These are phyloP conservation scores for Candida ponderosae DNA, from an alignment of 805 yeast genomes.

Conservation along the genomic window DNA sequence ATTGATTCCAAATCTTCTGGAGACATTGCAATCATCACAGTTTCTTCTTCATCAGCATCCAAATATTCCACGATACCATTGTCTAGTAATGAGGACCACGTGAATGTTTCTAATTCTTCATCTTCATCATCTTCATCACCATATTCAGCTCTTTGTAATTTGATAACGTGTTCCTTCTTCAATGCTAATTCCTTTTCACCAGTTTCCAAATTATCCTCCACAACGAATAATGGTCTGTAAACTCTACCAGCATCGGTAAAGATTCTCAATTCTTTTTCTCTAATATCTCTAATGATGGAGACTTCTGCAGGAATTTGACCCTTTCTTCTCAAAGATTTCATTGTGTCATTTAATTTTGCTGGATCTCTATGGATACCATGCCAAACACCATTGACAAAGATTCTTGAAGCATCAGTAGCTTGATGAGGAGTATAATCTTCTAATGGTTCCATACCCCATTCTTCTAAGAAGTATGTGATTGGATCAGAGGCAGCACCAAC, in stretches of 20 bases:
- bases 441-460: conserved; percentile 98
- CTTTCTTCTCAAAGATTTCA: conserved; percentile 85
- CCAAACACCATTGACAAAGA: conserved; percentile 98
- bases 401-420: conserved; percentile 85
- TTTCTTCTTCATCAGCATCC: conserved; percentile 99
- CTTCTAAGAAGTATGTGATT: conserved; percentile 85
- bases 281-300: conserved; percentile 90
- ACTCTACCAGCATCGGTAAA: conserved; percentile 99
- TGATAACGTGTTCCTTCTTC: conserved; percentile 76
- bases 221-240: conserved; percentile 91
- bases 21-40: conserved; percentile 97
- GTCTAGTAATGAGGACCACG: conserved; percentile 78
- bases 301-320: conserved; percentile 97
- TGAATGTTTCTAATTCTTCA: conserved; percentile 49
- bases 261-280: conserved; percentile 93
- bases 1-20: conserved; percentile 88
- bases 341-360: conserved; percentile 81
- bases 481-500: conserved; percentile 98
- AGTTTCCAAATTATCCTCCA: conserved; percentile 72
- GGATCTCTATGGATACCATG: conserved; percentile 98
- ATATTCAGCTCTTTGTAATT: conserved; percentile 57
- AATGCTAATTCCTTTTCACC: conserved; percentile 64
- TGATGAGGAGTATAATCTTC: conserved; percentile 93
- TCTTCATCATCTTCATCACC: conserved; percentile 42
- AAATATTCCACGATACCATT: conserved; percentile 93